Base-by-base conservation (phyloP, 306 rosid species). In the Quercus gilva region DNA sequence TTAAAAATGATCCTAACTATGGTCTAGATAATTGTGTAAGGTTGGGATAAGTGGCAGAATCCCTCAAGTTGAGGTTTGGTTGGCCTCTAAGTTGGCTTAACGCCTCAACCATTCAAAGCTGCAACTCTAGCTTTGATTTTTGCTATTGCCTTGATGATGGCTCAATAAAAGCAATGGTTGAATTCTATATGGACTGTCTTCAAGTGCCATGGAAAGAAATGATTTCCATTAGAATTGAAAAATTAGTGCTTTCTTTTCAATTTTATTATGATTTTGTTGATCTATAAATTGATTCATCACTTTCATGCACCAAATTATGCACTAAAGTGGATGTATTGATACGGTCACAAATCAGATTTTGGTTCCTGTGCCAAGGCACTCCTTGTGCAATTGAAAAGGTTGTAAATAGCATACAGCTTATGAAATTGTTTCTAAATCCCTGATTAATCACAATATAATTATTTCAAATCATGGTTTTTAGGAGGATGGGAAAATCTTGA, bases 401-500 rank as follows among this genome's bases (percentile, higher is more conserved):
- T 53, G 15, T 63, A 59, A 49, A 53, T 57, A 56, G 63, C 59
- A 15, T 49, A 33, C 33, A 55, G 69, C 51, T 75, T 67, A 41
- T 29, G n/a, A 75, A 26, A 49, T 12, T 75, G 17, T 41, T 43
- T 67, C 17, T 61, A 20, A 53, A 33, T 23, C 55, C 21, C 8
- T 15, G 0, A 23, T 51, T 18, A 5, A 6, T 45, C 11, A 21
- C 19, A 5, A 10, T 45, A 53, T 6, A 25, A 41, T 8, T 72
- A 5, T 52, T 10, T 73, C 19, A 55, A 52, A 28, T 3, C 26
- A 31, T 43, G 73, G 14, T 19, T 53, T 72, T 41, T 83, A 95
- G 99, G 92, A 92, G 84, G 86, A 87, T 14, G 99, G 99, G 41
- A 88, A 83, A 78, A 95, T 95, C 84, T 78, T 88, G 74, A 91